Conservation (phyloP, 495 filamentous ascomycete species). For the Extremus antarcticus region DNA sequence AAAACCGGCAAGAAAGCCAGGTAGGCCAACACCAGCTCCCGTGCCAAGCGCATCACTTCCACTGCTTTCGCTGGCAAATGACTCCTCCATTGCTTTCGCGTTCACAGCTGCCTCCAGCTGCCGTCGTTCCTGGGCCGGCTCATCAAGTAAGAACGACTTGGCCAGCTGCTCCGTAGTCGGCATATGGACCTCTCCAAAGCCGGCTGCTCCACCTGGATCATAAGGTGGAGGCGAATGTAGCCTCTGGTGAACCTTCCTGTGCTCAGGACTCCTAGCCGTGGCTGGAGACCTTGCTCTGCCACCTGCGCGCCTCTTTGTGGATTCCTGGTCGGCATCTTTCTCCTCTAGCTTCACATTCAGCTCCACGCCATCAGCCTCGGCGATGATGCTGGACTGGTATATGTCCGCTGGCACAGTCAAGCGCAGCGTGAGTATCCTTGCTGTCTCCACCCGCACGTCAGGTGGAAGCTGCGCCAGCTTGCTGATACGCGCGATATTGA, state of each 20-base stretch:
- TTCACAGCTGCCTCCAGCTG: conserved; percentile 62
- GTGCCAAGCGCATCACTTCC: conserved; percentile 63
- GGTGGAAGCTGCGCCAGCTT: conserved; percentile 60
- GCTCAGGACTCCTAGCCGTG: conserved; percentile 10
- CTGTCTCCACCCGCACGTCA: conserved; percentile 55
- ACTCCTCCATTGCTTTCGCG: conserved; percentile 50
- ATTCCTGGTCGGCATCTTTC: conserved; percentile 7
- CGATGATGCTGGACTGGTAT: conserved; percentile 63
- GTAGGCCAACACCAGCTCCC: conserved; percentile 62
- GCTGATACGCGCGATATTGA: conserved; percentile 60
- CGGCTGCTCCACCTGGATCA: conserved; percentile 26
- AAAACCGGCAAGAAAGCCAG: conserved; percentile 70
- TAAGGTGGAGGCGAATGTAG: conserved; percentile 25
- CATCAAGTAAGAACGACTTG: conserved; percentile 73
- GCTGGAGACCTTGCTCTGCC: conserved; percentile 1
- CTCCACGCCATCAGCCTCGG: conserved; percentile 62
- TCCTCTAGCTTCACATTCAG: conserved; percentile 7
- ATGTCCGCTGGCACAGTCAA: conserved; percentile 74
- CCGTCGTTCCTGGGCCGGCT: conserved; percentile 61
- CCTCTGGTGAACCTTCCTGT: conserved; percentile 10
- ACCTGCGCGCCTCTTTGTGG: background rate
- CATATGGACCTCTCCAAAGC: conserved; percentile 37
- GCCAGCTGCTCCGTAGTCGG: conserved; percentile 77
- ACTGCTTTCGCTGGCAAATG: conserved; percentile 24
- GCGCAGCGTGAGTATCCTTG: conserved; percentile 56